Evolutionary conservation across 805 yeast genomes (phyloP), one percentile per base, ranked within the genome.

Genomic region (Torulaspora gathmanii): DNA sequence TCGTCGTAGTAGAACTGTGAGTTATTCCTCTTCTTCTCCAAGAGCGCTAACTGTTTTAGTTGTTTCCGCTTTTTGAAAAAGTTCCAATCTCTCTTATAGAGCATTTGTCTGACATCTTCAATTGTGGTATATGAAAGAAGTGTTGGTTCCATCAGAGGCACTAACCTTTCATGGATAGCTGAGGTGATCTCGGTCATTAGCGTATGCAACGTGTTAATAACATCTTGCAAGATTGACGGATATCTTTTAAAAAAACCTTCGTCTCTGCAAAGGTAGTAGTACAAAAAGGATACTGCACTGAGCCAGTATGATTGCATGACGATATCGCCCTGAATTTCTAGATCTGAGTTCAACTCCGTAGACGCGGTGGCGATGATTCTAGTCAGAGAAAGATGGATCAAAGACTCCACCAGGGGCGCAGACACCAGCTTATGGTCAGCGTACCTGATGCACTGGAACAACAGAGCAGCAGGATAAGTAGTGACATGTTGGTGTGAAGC

Each of bases 231-330:
- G 25, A 81, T 67, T 12, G 66, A 60, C 2, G 90, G 88, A 49
- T 80, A 76, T 38, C 67, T 68, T 17, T 63, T 56, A 61, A 78
- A 80, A 42, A 83, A 73, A 0, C 68, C 64, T 11, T 78, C 83
- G 57, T 84, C 93, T 49, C 85, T 79, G 34, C 78, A 70, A 27
- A 91, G 60, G 64, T 87, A 91, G 63, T 84, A 91, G 57, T 83
- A 82, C 40, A 91, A 67, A 53, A 86, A 81, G 47, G 86, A 85
- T 36, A 85, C 61, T 20, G 85, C 83, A 4, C 95, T 81, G 29
- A 93, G 75, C 98, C 98, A 93, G 62, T 88, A 91, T 40, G 95
- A 83, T 50, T 83, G 74, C 33, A 74, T 60, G 13, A 85, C 85
- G 44, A 84, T 81, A 58, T 85, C 91, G 26, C 82, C 83, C 27